Conservation (phyloP, 208 protist genomes). For the Sergeia podlipaevii region DNA sequence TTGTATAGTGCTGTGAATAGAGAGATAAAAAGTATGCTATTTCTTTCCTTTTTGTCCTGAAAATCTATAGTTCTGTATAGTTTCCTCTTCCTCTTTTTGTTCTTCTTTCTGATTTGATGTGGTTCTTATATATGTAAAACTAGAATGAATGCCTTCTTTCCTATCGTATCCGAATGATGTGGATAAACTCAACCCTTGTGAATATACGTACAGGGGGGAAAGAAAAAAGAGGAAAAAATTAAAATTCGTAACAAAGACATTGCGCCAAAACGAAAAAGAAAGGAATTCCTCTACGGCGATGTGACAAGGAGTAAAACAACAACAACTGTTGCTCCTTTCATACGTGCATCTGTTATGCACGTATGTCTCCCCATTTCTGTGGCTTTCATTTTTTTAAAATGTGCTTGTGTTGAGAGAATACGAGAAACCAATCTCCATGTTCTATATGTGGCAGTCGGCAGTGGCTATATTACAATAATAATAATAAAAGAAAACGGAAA, state of each 20-base stretch:
- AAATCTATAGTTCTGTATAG: too few species aligned
- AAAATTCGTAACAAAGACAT: constrained; percentile 5
- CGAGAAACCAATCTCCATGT: constrained; percentile 8
- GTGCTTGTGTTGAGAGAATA: background rate
- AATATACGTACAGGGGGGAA: background rate
- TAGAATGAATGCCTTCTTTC: too few species aligned
- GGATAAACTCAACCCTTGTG: background rate
- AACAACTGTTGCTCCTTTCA: background rate
- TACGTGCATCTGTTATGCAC: too few species aligned
- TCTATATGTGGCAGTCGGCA: too few species aligned
- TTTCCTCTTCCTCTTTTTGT: too few species aligned
- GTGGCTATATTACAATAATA: background rate
- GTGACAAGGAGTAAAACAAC: constrained; percentile 8
- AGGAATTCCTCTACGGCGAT: too few species aligned
- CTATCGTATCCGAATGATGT: background rate
- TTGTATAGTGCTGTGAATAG: too few species aligned
- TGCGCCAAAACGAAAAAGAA: constrained; percentile 9
- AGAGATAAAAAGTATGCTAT: too few species aligned
- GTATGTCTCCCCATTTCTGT: background rate
- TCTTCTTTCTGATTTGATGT: too few species aligned
- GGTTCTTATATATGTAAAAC: too few species aligned
- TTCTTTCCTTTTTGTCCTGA: too few species aligned
- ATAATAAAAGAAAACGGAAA: background rate
- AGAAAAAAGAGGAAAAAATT: background rate
- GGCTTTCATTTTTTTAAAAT: background rate